phyloP scores from a whole-genome alignment of 164 flowering plant genomes.

The Cinnamomum chago region DNA sequence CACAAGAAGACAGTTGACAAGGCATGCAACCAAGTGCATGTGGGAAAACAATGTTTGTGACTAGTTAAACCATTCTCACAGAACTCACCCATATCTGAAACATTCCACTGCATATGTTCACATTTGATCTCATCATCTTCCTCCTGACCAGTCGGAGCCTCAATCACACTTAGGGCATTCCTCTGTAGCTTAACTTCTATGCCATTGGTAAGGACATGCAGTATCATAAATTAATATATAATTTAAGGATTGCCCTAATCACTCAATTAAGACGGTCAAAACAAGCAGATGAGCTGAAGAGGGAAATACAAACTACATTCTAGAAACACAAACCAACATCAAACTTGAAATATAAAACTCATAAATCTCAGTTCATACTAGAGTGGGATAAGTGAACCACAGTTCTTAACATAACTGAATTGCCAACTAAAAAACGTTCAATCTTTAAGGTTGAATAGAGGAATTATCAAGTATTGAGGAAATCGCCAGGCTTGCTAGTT shows the following conservation, averaged over 20 bases:
- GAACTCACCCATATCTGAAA: constrained; percentile 63
- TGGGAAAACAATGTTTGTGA: not conserved
- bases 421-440: too few species aligned
- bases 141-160: constrained; percentile 89
- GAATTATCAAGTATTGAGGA: too few species aligned
- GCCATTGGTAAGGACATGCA: constrained; percentile 92
- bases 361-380: not conserved
- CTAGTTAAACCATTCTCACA: not conserved
- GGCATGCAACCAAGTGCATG: not conserved
- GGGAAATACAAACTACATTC: not conserved
- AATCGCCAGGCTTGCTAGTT: too few species aligned
- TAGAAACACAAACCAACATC: not conserved
- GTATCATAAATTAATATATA: not conserved
- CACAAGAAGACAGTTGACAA: not conserved
- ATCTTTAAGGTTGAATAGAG: too few species aligned
- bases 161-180: constrained; percentile 94
- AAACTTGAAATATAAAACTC: not conserved
- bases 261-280: not conserved
- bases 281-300: not conserved
- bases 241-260: not conserved
- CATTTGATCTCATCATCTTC: constrained; percentile 81
- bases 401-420: too few species aligned
- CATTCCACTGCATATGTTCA: constrained; percentile 68
- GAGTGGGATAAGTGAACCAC: not conserved
- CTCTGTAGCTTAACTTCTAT: constrained; percentile 96